Evolutionary conservation across 2,329 filamentous ascomycete species (phyloP), one percentile per base, ranked within the genome.

Genomic region (Colletotrichum ledebouriae): DNA sequence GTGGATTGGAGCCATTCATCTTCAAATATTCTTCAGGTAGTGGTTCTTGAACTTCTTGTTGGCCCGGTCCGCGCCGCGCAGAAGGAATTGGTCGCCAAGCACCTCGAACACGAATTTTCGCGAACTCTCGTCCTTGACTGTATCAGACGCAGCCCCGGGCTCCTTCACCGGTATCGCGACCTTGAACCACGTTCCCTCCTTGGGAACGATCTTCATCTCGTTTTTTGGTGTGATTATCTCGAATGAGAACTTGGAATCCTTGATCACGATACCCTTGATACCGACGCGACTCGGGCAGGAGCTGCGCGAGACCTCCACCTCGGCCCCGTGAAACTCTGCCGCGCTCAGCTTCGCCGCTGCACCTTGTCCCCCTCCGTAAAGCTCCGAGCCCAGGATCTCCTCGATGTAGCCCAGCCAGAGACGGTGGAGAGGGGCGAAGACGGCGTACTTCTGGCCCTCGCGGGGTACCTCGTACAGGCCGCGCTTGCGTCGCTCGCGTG

Each of bases 41-140:
- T 95, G 94, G 76, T 88, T 85, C 80, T 96, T 97, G 80, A 97
- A 97, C 81, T 97, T 98, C 81, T 89, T 94, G 74, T 92, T 97
- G 56, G 94, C 93, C 22, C 96, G 85, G 77, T 98, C 95, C 15
- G 92, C 89, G 2, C 95, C 90, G 11, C 94, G 86, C 72, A 90
- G 89, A 84, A 94, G 89, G 75, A 98, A 94, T 76, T 97, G 93
- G 73, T 94, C 92, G 3, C 96, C 96, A 71, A 95, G 87, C 2
- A 98, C 83, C 77, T 98, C 95, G 74, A 98, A 96, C 0, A 90
- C 85, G 74, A 98, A 84, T 17, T 82, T 81, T 69, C 81, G 83
- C 2, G 46, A 37, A 6, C 15, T 7, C 6, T 29, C 49, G 12
- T 50, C 47, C 3, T 53, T n/a, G 3, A 12, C 29, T 3, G 37